Percentiles rank a stretch among this genome's conserved stretches.
These are phyloP conservation scores for Iris macrosiphon DNA, from an alignment of 106 monocot genomes.

Conservation along the genomic window DNA sequence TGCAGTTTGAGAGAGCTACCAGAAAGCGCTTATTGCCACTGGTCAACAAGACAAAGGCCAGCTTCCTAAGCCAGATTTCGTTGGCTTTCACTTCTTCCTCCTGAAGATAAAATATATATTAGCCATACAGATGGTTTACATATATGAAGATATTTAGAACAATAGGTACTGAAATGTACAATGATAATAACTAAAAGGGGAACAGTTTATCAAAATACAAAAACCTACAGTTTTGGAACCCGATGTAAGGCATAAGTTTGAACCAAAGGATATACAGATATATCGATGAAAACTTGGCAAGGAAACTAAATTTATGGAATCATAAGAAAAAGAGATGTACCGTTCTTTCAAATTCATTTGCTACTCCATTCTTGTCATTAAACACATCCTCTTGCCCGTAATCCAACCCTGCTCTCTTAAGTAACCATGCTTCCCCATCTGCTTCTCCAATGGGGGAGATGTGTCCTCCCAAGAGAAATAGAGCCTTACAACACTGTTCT, in stretches of 20 bases:
- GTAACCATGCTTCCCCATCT: slow-evolving; percentile 49
- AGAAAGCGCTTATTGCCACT: slow-evolving; percentile 62
- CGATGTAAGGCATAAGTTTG: not conserved
- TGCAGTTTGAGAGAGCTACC: slow-evolving; percentile 56
- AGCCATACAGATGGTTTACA: not conserved
- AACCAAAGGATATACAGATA: too few species aligned
- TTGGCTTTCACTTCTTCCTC: slow-evolving; percentile 59
- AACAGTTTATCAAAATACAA: not conserved
- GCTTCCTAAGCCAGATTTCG: slow-evolving; percentile 52
- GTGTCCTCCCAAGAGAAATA: slow-evolving; percentile 54
- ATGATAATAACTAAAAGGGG: not conserved
- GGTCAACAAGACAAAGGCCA: slow-evolving; percentile 37
- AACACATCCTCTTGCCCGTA: slow-evolving; percentile 38
- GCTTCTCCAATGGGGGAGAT: slow-evolving; percentile 51
- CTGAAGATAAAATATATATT: slow-evolving; percentile 7
- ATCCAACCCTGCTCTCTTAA: slow-evolving; percentile 56
- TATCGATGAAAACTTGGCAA: too few species aligned
- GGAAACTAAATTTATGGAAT: not conserved
- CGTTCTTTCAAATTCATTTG: slow-evolving; percentile 21
- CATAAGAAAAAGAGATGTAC: slow-evolving; percentile 21
- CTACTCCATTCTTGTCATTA: slow-evolving; percentile 19
- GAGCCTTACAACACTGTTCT: slow-evolving; percentile 54
- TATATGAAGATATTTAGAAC: not conserved
- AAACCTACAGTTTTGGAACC: not conserved
- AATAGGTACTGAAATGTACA: not conserved